phyloP scores from a whole-genome alignment of 768 basidiomycete species.

The Mycena albidolilacea region DNA sequence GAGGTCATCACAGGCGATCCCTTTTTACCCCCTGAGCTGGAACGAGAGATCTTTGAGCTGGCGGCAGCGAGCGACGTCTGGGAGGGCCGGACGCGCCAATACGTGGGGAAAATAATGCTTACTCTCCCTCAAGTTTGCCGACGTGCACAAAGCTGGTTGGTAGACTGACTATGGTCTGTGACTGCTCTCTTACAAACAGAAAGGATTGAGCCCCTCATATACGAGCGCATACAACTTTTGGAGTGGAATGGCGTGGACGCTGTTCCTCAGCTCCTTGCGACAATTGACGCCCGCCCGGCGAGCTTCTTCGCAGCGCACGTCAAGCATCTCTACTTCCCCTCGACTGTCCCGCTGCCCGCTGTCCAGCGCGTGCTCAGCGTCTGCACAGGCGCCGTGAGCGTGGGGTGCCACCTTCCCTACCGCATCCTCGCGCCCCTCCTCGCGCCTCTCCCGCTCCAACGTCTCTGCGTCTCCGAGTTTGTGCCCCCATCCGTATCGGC shows the following conservation, averaged over 20 bases:
- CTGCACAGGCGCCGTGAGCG: constrained; percentile 54
- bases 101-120: background rate
- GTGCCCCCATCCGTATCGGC: background rate
- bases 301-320: constrained; percentile 55
- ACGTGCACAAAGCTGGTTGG: background rate
- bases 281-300: constrained; percentile 50
- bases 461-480: constrained; percentile 25
- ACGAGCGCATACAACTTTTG: constrained; percentile 54
- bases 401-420: constrained; percentile 41
- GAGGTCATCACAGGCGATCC: constrained; percentile 22
- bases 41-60: constrained; percentile 11
- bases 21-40: constrained; percentile 24
- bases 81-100: background rate
- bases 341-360: constrained; percentile 40
- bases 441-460: constrained; percentile 24
- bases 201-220: constrained; percentile 55
- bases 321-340: constrained; percentile 54
- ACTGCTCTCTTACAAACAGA: background rate
- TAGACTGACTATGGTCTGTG: background rate
- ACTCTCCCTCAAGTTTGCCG: background rate
- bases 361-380: constrained; percentile 48
- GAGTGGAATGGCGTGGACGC: constrained; percentile 44
- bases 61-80: constrained; percentile 24
- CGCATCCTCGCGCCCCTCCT: constrained; percentile 15
- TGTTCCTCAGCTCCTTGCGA: constrained; percentile 50